Conservation (phyloP, 2,329 filamentous ascomycete genomes). For the Arthrocladium fulminans region DNA sequence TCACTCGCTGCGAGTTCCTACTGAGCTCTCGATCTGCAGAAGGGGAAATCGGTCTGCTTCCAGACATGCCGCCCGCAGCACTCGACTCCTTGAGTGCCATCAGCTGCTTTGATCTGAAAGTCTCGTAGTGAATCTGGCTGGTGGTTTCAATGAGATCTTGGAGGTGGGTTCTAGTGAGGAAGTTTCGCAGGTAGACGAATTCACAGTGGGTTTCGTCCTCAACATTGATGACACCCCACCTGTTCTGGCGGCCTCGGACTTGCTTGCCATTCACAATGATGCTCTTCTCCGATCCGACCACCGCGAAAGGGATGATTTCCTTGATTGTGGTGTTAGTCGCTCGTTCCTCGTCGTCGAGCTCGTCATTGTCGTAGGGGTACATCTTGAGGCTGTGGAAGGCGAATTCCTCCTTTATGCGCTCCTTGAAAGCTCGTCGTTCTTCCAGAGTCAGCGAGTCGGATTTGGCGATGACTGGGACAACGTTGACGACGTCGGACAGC, state of each 20-base stretch:
- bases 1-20: constrained; percentile 93
- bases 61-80: constrained; percentile 60
- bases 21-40: constrained; percentile 91
- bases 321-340: constrained; percentile 92
- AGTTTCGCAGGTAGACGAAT: constrained; percentile 97
- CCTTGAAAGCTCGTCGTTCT: constrained; percentile 94
- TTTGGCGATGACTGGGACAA: constrained; percentile 98
- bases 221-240: constrained; percentile 99
- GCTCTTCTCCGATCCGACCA: constrained; percentile 95
- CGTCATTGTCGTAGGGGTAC: constrained; percentile 99
- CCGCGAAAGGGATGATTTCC: constrained; percentile 92
- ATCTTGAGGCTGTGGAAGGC: constrained; percentile 99
- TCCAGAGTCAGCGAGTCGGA: constrained; percentile 92
- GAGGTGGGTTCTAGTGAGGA: constrained; percentile 94
- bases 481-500: constrained; percentile 97
- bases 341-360: constrained; percentile 95
- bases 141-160: constrained; percentile 99
- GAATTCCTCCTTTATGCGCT: constrained; percentile 99
- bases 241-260: constrained; percentile 94
- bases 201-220: constrained; percentile 99
- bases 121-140: constrained; percentile 99
- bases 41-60: constrained; percentile 89
- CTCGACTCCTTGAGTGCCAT: constrained; percentile 97
- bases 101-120: constrained; percentile 98
- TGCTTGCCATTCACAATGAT: constrained; percentile 97